Evolutionary conservation across 1,284 basidiomycete genomes (phyloP), one percentile per base, ranked within the genome.

Genomic region (Flammula alnicola): DNA sequence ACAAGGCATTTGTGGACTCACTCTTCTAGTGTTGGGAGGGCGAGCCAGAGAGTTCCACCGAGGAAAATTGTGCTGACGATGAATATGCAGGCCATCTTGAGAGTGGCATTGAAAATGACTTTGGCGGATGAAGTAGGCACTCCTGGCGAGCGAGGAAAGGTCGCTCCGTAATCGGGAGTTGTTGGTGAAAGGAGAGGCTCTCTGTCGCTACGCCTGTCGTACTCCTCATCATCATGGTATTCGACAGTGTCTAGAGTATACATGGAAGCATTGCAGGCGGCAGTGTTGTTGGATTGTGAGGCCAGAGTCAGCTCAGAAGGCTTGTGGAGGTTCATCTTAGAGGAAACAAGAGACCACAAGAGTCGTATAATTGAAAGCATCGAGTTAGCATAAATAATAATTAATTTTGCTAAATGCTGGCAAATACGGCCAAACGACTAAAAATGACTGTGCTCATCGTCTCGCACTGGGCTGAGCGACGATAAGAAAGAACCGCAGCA

Each of bases 41-140:
- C 88, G 8, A 92, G 71, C 79, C 83, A 93, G 23, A 95, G 78
- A 0, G 80, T 88, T 5, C 84, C 83, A 2, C 86, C 86, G 2
- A 95, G 81, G 14, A 93, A 43, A 2, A 80, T 49, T 1, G 84
- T 84, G 63, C 91, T 88, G 27, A 87, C 49, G 38, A 84, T 48
- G 63, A 96, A 95, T 48, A 96, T 77, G 16, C 78, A 71, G 11
- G 84, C 83, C 77, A 95, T 90, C 75, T 94, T 93, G 51, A 94
- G 68, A 0, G 87, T 86, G 0, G 93, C 91, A 63, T 83, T 80
- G 67, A 92, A 73, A 53, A 95, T 75, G 27, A 93, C 80, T 33
- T 75, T 75, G 30, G 77, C 65, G 0, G 80, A 67, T 1, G 78
- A 78, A 10, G 49, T 19, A 12, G 74, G 68, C 4, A 64, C 73